phyloP scores from a whole-genome alignment of 805 yeast genomes.

The Yarrowia keelungensis region DNA sequence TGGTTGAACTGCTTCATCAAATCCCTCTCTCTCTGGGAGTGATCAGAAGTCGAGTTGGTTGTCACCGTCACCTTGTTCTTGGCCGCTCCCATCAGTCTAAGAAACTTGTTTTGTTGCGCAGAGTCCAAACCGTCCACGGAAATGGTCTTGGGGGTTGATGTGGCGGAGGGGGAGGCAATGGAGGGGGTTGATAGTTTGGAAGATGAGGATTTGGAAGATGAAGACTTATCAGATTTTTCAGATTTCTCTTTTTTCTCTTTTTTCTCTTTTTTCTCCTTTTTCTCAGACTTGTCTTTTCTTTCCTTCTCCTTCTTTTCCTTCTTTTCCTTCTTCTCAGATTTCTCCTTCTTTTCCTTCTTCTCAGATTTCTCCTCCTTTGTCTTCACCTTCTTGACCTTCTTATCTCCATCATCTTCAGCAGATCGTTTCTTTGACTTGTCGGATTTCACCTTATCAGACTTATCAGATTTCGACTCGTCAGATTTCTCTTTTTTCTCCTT shows the following conservation, averaged over 20 bases:
- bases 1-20: conserved; percentile 44
- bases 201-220: conserved; percentile 11
- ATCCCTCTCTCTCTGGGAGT: conserved; percentile 38
- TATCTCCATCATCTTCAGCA: not conserved
- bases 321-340: not conserved
- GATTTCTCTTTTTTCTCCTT: conserved; percentile 19
- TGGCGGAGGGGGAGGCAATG: not conserved
- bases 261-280: conserved; percentile 19
- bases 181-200: not conserved
- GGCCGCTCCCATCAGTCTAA: conserved; percentile 45
- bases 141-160: conserved; percentile 22
- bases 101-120: conserved; percentile 43
- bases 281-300: conserved; percentile 8
- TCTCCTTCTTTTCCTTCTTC: conserved; percentile 15
- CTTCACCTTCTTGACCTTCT: conserved; percentile 15
- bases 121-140: conserved; percentile 42
- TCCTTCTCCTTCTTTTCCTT: conserved; percentile 26
- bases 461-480: too few relatives aligned
- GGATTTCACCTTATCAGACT: not conserved
- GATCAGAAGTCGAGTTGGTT: conserved; percentile 10
- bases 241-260: conserved; percentile 36
- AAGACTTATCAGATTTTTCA: too few relatives aligned
- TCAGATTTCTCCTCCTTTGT: conserved; percentile 3
- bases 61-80: conserved; percentile 40
- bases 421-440: not conserved